Conservation (phyloP, 179 eudicot species). For the Gypsophila paniculata region DNA sequence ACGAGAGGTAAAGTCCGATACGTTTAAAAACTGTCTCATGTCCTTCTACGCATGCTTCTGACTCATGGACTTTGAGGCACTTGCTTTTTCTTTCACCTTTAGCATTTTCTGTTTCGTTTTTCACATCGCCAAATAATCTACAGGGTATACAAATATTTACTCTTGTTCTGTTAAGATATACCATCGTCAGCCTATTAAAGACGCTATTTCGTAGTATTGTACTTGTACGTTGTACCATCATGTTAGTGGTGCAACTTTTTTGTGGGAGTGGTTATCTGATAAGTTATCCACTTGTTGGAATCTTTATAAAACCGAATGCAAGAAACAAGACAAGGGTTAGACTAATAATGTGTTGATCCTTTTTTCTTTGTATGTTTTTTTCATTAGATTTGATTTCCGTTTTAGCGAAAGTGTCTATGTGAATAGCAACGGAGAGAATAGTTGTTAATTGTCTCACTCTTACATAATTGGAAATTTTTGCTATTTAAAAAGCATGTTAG, state of each 20-base stretch:
- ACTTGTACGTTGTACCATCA: neutral
- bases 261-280: neutral
- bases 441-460: neutral
- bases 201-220: constrained; percentile 14
- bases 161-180: neutral
- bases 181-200: constrained; percentile 6
- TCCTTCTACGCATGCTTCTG: neutral
- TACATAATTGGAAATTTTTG: neutral
- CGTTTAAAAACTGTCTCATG: too few relatives aligned
- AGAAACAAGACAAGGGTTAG: neutral
- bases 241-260: too few relatives aligned
- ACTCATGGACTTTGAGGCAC: neutral
- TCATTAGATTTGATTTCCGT: constrained; percentile 3
- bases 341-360: neutral
- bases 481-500: constrained; percentile 13
- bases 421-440: neutral
- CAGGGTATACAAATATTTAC: too few relatives aligned
- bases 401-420: constrained; percentile 9
- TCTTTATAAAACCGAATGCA: constrained; percentile 17
- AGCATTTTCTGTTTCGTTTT: neutral
- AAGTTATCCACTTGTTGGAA: constrained; percentile 4
- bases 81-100: neutral
- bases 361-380: neutral
- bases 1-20: constrained; percentile 57
- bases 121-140: neutral